Percentiles rank a stretch among this genome's conserved stretches.
These are phyloP conservation scores for Candida tropicalis DNA, from an alignment of 1,139 yeast genomes.

Conservation along the genomic window DNA sequence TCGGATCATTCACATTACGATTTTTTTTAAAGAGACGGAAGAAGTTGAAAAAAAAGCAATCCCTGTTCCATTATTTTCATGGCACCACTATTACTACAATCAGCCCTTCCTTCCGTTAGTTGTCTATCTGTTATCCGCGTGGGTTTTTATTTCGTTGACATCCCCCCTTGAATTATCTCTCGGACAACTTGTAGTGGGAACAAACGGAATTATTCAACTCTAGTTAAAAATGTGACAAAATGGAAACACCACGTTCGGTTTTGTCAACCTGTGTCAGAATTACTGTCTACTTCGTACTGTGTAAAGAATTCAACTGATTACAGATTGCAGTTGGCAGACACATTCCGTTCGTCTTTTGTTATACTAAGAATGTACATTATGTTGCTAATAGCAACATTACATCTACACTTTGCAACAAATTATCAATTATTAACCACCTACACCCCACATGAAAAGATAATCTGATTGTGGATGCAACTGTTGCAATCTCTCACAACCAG, in stretches of 20 bases:
- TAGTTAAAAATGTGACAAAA: no score
- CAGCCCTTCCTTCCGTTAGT: no score
- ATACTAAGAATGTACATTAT: no score
- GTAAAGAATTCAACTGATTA: not conserved
- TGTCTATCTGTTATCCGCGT: no score
- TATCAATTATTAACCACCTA: not conserved
- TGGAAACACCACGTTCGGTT: no score
- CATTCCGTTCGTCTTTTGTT: not conserved
- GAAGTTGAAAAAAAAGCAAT: not conserved
- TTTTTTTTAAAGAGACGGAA: not conserved
- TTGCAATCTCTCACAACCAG: conserved; percentile 1
- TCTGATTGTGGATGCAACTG: conserved; percentile 1
- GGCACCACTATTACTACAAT: no score
- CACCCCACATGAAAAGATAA: not conserved
- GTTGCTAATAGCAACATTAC: not conserved
- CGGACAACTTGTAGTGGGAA: no score
- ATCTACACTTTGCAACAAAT: no score
- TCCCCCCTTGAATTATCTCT: no score
- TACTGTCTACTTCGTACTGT: not conserved
- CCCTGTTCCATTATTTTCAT: not conserved
- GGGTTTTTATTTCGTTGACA: no score
- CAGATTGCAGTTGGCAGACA: no score
- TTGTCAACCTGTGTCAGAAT: not conserved
- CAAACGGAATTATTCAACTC: no score
- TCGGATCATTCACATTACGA: not conserved